phyloP scores from a whole-genome alignment of 106 monocot species.

The Phalaenopsis aphrodite region DNA sequence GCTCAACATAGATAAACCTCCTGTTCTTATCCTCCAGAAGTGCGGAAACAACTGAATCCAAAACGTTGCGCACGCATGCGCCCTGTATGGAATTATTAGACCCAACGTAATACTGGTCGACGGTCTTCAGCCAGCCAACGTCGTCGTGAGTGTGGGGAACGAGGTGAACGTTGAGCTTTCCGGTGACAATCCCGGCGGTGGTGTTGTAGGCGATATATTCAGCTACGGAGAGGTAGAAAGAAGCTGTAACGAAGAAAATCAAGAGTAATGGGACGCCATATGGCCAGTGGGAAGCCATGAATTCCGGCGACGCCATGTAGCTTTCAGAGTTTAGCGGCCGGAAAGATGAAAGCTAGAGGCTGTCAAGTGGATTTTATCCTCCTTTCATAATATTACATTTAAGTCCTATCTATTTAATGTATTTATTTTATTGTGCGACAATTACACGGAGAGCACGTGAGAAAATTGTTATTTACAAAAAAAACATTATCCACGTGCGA shows the following conservation, averaged over 20 bases:
- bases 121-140: constrained; percentile 82
- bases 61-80: constrained; percentile 36
- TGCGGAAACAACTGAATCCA: constrained; percentile 37
- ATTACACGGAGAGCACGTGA: no score
- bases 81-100: constrained; percentile 84
- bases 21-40: constrained; percentile 31
- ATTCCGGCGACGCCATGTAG: background rate
- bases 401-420: no score
- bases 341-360: no score
- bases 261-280: constrained; percentile 8
- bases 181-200: constrained; percentile 57
- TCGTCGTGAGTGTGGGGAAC: constrained; percentile 79
- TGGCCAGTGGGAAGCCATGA: constrained; percentile 22
- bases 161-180: constrained; percentile 91
- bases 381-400: no score
- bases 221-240: constrained; percentile 12
- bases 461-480: no score
- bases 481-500: no score
- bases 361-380: no score
- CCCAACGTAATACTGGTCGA: constrained; percentile 86
- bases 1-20: constrained; percentile 42
- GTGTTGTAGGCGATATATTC: constrained; percentile 94
- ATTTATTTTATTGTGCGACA: no score
- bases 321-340: no score
- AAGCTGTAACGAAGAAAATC: constrained; percentile 9